These are phyloP conservation scores for Clitopilus hobsonii DNA, from an alignment of 768 basidiomycete genomes.

Conservation along the genomic window DNA sequence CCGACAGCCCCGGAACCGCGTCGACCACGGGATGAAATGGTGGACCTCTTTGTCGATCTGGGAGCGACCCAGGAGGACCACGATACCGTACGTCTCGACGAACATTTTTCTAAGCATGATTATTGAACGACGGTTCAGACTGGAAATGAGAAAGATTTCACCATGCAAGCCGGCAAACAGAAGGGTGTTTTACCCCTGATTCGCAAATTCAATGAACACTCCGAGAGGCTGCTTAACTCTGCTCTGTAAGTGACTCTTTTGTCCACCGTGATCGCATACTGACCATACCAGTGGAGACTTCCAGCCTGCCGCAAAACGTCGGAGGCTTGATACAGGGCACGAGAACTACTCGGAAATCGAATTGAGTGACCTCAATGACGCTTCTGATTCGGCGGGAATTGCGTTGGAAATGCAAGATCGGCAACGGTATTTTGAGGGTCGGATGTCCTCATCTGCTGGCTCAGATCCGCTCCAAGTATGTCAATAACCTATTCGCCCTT, in stretches of 20 bases:
- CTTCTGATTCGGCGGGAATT: constrained; percentile 62
- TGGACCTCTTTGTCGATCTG: constrained; percentile 80
- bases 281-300: constrained; percentile 38
- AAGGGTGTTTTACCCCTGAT: constrained; percentile 87
- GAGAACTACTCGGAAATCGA: constrained; percentile 57
- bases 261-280: neutral
- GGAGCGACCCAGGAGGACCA: constrained; percentile 91
- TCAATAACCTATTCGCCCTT: constrained; percentile 4
- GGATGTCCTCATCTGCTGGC: constrained; percentile 30
- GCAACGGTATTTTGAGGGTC: constrained; percentile 77
- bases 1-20: constrained; percentile 72
- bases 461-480: constrained; percentile 24
- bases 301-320: constrained; percentile 27
- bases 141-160: constrained; percentile 84
- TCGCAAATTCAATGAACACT: constrained; percentile 97
- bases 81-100: constrained; percentile 52
- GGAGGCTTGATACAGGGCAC: constrained; percentile 17
- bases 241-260: constrained; percentile 46
- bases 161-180: constrained; percentile 94
- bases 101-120: neutral
- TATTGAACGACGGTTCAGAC: constrained; percentile 44
- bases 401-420: constrained; percentile 84
- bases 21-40: constrained; percentile 54
- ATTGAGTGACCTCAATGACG: constrained; percentile 78
- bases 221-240: constrained; percentile 80